These are phyloP conservation scores for Pseudopediastrum boryanum DNA, from an alignment of 139 green algal genomes.

Conservation along the genomic window DNA sequence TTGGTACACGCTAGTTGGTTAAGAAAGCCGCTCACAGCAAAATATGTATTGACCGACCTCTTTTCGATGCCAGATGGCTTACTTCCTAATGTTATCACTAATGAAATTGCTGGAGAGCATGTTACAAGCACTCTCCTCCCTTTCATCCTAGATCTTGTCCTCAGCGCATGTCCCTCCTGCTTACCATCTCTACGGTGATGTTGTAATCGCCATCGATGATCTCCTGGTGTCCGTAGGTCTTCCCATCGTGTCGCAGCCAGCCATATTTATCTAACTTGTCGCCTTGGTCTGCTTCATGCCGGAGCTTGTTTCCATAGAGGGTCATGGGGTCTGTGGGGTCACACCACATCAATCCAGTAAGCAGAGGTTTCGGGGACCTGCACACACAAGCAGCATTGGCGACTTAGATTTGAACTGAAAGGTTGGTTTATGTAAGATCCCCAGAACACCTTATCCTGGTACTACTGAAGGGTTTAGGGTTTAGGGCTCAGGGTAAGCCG, in stretches of 20 bases:
- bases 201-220: conserved; percentile 68
- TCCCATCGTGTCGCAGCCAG: conserved; percentile 87
- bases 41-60: too few relatives aligned
- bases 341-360: conserved; percentile 89
- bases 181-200: conserved; percentile 65
- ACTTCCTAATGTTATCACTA: not conserved
- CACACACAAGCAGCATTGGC: too few relatives aligned
- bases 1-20: not conserved
- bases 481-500: not conserved
- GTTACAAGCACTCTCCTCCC: not conserved
- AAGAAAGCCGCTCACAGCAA: not conserved
- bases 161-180: not conserved
- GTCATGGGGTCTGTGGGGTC: conserved; percentile 40
- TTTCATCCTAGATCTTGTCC: not conserved
- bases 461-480: not conserved
- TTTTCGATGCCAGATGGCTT: too few relatives aligned
- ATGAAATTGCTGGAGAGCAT: not conserved
- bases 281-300: conserved; percentile 54
- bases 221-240: conserved; percentile 76
- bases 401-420: not conserved
- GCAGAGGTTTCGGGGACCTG: conserved; percentile 62
- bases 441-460: conserved; percentile 81
- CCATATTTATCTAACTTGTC: conserved; percentile 71
- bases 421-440: conserved; percentile 76
- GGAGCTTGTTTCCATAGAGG: conserved; percentile 11